Evolutionary conservation across 176 grass and related monocot species (phyloP), one percentile per base, ranked within the genome.

Genomic region (Avena sativa): DNA sequence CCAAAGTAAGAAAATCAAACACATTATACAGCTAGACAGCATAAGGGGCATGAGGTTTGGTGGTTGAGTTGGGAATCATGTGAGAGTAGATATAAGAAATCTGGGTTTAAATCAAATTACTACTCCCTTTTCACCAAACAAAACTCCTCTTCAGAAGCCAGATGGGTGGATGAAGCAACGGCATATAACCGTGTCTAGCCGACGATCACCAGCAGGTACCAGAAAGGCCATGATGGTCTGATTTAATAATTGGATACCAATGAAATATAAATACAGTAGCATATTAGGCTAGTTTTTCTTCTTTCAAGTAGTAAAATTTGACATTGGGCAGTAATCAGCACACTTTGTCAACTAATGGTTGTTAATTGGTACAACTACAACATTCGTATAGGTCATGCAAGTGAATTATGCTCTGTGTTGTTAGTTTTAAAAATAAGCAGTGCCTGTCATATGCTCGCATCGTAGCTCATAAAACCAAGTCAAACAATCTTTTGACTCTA

Each of bases 301-400:
- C 74, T 69, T 66, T 40, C 26, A 56, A 66, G 68, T 46, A 58
- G 32, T 73, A 26, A 58, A 21, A 67, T 34, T 91, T 56, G 74
- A 77, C 85, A 79, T 80, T 83, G 25, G 20, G 13, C 8, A 0
- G 47, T 43, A 9, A 84, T 67, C 75, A 68, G 50, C 26, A 20
- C 12, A 5, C 68, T 60, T 84, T 76, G 58, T 81, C 81, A 88
- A 84, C 51, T 51, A 81, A 51, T 50, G 76, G 81, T 76, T 84
- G 89, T 84, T 91, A 84, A 80, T 69, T 32, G 81, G 59, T 91
- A 76, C 50, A 91, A 81, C 81, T 62, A 81, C 59, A 48, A 47
- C 52, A 71, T 28, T 49, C 59, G 12, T 81, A 91, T 60, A 26
- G 70, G 78, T 16, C 14, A 48, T 81, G 76, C 38, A 88, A 76